Evolutionary conservation across 805 yeast species (phyloP).

Genomic region (Candida quercuum): DNA sequence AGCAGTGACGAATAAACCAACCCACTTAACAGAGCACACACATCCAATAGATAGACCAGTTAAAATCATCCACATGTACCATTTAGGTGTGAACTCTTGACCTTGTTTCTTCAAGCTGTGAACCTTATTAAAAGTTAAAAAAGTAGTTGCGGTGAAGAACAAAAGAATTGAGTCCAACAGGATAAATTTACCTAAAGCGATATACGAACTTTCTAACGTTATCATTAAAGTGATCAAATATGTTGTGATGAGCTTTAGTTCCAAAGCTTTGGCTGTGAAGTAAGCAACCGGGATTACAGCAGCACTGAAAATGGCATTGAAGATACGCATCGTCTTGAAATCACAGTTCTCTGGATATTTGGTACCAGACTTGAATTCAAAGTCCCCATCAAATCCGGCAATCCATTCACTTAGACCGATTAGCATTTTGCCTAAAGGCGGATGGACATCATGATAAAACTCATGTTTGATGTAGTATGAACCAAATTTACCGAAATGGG

Average conservation of each 20-base stretch:
- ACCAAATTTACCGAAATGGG: conserved; percentile 86
- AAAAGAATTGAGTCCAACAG: conserved; percentile 71
- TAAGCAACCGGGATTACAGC: conserved; percentile 68
- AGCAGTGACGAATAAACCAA: conserved; percentile 64
- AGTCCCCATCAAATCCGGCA: conserved; percentile 81
- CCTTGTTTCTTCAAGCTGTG: conserved; percentile 39
- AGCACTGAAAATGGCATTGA: conserved; percentile 65
- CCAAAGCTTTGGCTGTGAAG: conserved; percentile 58
- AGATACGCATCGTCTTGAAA: conserved; percentile 61
- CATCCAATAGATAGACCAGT: conserved; percentile 74
- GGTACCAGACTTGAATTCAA: conserved; percentile 65
- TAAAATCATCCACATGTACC: conserved; percentile 50
- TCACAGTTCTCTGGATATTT: conserved; percentile 57
- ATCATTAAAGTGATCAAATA: conserved; percentile 61
- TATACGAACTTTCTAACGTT: conserved; percentile 60
- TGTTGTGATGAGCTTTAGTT: conserved; percentile 43
- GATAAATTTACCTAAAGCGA: conserved; percentile 69
- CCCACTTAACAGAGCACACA: conserved; percentile 85
- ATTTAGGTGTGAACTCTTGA: conserved; percentile 33
- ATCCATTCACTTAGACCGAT: conserved; percentile 73
- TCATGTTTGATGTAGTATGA: conserved; percentile 74
- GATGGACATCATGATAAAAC: conserved; percentile 83
- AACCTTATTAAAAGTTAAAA: conserved; percentile 51
- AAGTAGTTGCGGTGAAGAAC: conserved; percentile 70
- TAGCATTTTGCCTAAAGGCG: conserved; percentile 79